Evolutionary conservation across 108 stramenopile genomes (phyloP).

Genomic region (Thalassiosira profunda): DNA sequence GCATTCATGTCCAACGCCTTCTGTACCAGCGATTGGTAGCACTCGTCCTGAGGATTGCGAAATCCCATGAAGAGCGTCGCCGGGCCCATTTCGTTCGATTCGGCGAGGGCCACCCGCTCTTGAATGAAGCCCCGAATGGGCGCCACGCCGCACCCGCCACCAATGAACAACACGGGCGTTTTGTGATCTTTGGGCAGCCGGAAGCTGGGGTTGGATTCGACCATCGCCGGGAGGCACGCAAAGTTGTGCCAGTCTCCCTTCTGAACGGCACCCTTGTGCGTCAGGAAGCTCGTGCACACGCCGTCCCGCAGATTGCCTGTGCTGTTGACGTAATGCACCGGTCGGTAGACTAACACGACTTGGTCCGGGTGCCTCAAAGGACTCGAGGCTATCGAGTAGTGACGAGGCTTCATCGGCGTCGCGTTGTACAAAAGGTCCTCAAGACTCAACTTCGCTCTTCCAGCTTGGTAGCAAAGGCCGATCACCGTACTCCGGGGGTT

Average conservation of each 20-base stretch:
- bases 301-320: conserved; percentile 58
- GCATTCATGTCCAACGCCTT: conserved; percentile 46
- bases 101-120: conserved; percentile 53
- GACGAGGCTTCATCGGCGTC: conserved; percentile 64
- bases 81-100: conserved; percentile 28
- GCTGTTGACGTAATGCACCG: conserved; percentile 57
- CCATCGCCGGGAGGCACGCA: too few relatives aligned
- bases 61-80: conserved; percentile 67
- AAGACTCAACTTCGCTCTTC: conserved; percentile 55
- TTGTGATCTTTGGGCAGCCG: conserved; percentile 58
- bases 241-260: too few relatives aligned
- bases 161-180: conserved; percentile 68
- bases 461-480: too few relatives aligned
- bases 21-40: conserved; percentile 52
- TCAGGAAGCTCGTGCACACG: conserved; percentile 55
- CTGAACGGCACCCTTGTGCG: conserved; percentile 56
- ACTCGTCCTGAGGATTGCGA: conserved; percentile 62
- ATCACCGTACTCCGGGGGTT: conserved; percentile 59
- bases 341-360: conserved; percentile 59
- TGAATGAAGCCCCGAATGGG: conserved; percentile 75
- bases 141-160: conserved; percentile 74
- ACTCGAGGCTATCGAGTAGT: conserved; percentile 77
- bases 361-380: conserved; percentile 37
- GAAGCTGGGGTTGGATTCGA: too few relatives aligned
- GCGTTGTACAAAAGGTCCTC: conserved; percentile 67